These are phyloP conservation scores for Penicillium riverlandense DNA, from an alignment of 495 filamentous ascomycete species.

Conservation along the genomic window DNA sequence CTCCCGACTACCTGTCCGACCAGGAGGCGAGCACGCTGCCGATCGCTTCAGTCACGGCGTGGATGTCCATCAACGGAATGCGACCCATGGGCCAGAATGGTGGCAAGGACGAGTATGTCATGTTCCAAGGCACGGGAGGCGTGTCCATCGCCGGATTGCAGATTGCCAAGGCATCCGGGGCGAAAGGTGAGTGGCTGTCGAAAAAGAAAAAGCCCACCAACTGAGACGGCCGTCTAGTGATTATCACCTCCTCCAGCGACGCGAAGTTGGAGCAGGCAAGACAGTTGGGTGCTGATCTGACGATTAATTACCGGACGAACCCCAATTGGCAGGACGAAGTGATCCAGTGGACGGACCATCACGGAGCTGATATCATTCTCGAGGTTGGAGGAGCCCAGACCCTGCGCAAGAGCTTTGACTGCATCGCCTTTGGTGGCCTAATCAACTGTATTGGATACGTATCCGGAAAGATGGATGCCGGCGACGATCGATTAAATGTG, in stretches of 20 bases:
- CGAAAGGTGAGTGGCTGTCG: conserved; percentile 35
- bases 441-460: conserved; percentile 64
- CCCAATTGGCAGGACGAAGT: conserved; percentile 64
- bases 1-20: conserved; percentile 54
- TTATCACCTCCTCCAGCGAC: conserved; percentile 69
- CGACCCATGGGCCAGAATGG: conserved; percentile 49
- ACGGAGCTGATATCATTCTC: conserved; percentile 63
- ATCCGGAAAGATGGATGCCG: conserved; percentile 45
- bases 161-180: conserved; percentile 77
- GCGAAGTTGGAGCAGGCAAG: conserved; percentile 58
- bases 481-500: conserved; percentile 38
- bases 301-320: conserved; percentile 64
- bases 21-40: conserved; percentile 59
- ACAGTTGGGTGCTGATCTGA: conserved; percentile 45
- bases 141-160: conserved; percentile 70
- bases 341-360: conserved; percentile 47
- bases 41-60: conserved; percentile 70
- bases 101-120: conserved; percentile 54
- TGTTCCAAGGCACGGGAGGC: conserved; percentile 76
- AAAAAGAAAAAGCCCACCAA: background rate
- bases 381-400: conserved; percentile 60
- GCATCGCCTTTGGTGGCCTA: conserved; percentile 58
- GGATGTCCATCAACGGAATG: conserved; percentile 75
- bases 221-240: conserved; percentile 28
- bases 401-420: conserved; percentile 53